Percentiles rank a stretch among this genome's conserved stretches.
Conservation (phyloP, 1,284 basidiomycete species). For the Cryptococcus amylolentus region DNA sequence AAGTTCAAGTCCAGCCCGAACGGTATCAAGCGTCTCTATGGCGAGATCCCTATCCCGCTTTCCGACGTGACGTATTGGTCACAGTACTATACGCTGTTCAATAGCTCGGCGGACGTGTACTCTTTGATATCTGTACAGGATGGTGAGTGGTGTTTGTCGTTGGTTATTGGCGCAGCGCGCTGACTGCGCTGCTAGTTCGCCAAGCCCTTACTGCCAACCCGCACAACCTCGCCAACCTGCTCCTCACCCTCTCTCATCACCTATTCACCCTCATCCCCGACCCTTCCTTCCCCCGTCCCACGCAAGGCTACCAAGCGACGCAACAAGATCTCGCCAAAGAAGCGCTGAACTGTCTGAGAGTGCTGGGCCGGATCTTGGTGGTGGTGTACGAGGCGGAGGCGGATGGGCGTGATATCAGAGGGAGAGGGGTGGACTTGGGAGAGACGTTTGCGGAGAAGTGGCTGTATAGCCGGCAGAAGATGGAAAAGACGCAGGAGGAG, state of each 20-base stretch:
- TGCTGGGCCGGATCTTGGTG: conserved; percentile 80
- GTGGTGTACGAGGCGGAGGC: conserved; percentile 78
- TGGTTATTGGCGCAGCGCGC: not conserved
- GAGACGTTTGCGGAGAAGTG: conserved; percentile 27
- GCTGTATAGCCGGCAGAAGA: conserved; percentile 19
- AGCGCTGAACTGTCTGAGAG: conserved; percentile 78
- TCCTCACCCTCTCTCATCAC: conserved; percentile 67
- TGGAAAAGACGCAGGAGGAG: conserved; percentile 36
- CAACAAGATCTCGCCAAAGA: conserved; percentile 64
- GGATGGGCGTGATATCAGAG: conserved; percentile 52
- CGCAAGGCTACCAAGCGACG: conserved; percentile 54
- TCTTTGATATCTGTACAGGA: conserved; percentile 80
- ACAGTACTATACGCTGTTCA: conserved; percentile 78
- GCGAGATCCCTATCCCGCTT: conserved; percentile 67
- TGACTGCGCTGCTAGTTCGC: conserved; percentile 57
- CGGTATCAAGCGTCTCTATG: conserved; percentile 70
- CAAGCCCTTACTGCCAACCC: conserved; percentile 74
- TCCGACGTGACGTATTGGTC: conserved; percentile 74
- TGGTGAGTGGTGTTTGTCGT: conserved; percentile 56
- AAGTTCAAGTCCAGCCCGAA: conserved; percentile 74
- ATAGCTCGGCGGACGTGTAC: conserved; percentile 81
- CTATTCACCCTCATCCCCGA: conserved; percentile 77
- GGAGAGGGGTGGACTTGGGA: conserved; percentile 10
- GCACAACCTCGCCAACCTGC: conserved; percentile 76
- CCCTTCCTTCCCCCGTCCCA: conserved; percentile 72